Conservation (phyloP, 2,329 filamentous ascomycete species). For the Venturia asperata region DNA sequence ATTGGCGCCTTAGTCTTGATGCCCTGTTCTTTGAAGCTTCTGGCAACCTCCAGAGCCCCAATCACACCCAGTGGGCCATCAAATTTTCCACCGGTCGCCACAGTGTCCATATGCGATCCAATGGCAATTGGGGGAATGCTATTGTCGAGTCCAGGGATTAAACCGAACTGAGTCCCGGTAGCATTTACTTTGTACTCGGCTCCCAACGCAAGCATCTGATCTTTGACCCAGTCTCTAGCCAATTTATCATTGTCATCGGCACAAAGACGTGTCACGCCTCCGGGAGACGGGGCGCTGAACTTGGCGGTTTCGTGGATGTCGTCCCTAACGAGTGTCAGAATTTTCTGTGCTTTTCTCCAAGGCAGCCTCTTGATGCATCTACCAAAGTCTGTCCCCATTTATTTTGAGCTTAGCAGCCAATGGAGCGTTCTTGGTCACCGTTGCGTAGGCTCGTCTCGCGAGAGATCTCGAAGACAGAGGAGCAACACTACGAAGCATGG, state of each 20-base stretch:
- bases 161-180: constrained; percentile 26
- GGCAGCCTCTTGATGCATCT: neutral
- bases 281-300: constrained; percentile 26
- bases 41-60: constrained; percentile 24
- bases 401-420: neutral
- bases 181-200: constrained; percentile 26
- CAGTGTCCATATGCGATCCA: constrained; percentile 24
- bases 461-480: neutral
- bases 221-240: constrained; percentile 27
- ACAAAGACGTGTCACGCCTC: constrained; percentile 17
- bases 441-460: neutral
- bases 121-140: constrained; percentile 27
- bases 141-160: constrained; percentile 23
- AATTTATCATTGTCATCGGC: constrained; percentile 24
- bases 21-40: constrained; percentile 25
- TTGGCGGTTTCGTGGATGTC: constrained; percentile 25
- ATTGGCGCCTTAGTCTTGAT: constrained; percentile 25
- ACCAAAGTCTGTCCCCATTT: constrained; percentile 1
- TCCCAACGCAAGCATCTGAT: constrained; percentile 24
- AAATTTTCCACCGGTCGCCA: constrained; percentile 25
- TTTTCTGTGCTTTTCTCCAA: neutral
- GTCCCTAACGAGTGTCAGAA: constrained; percentile 24
- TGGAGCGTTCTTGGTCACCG: neutral
- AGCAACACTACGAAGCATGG: neutral
- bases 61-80: constrained; percentile 25